These are phyloP conservation scores for Yarrowia bubula DNA, from an alignment of 805 yeast genomes.

Conservation along the genomic window DNA sequence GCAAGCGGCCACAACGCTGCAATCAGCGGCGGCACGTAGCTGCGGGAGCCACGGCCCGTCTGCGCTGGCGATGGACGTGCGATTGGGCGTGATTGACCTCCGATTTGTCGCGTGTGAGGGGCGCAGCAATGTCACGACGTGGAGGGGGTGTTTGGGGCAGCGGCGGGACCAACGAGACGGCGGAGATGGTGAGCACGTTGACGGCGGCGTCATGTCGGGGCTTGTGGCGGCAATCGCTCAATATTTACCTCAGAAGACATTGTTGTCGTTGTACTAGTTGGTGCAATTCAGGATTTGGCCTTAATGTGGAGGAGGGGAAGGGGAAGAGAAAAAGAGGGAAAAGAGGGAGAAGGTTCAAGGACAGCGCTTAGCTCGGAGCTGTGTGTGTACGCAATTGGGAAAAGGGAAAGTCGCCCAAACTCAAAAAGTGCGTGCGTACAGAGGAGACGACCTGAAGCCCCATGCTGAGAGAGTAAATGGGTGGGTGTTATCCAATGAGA, in stretches of 20 bases:
- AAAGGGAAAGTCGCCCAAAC: constrained; percentile 23
- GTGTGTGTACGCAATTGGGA: constrained; percentile 25
- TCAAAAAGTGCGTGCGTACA: constrained; percentile 8
- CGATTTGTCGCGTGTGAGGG: constrained; percentile 25
- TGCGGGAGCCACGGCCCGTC: background rate
- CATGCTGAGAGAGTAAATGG: no score
- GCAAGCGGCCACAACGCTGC: background rate
- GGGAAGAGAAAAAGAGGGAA: constrained; percentile 27
- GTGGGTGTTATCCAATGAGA: no score
- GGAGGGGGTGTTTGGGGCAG: constrained; percentile 1
- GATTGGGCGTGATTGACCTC: constrained; percentile 7
- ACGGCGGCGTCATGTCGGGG: background rate
- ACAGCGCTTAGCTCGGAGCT: constrained; percentile 23
- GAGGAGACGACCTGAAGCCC: background rate
- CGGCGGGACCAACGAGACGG: background rate
- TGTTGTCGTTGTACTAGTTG: constrained; percentile 26
- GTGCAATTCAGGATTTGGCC: constrained; percentile 26
- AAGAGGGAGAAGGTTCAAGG: constrained; percentile 26
- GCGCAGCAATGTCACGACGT: constrained; percentile 27
- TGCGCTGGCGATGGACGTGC: constrained; percentile 9
- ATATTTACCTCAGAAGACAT: constrained; percentile 27
- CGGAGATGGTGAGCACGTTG: background rate
- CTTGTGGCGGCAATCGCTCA: constrained; percentile 12
- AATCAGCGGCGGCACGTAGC: background rate
- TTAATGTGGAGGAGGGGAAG: constrained; percentile 28